phyloP scores from a whole-genome alignment of 345 rosid genomes.

The Alliaria petiolata region DNA sequence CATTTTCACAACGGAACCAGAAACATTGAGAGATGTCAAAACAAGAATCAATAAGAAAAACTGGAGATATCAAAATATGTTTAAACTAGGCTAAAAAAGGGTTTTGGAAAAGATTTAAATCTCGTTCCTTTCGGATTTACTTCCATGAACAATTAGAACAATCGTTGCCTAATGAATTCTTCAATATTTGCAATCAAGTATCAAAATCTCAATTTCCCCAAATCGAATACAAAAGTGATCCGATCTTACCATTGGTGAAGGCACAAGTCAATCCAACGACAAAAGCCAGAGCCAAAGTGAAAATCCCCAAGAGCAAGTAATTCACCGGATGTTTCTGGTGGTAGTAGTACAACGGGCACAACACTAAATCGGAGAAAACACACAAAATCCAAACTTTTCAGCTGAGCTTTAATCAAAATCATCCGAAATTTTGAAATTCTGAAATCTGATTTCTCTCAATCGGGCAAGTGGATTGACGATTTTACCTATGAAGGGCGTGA shows the following conservation, averaged over 20 bases:
- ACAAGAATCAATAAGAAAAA: background rate
- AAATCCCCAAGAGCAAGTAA: constrained; percentile 62
- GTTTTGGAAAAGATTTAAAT: too few species aligned
- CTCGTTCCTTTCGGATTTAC: too few species aligned
- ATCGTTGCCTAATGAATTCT: too few species aligned
- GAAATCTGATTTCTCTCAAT: background rate
- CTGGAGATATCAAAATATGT: background rate
- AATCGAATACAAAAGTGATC: background rate
- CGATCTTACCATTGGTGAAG: constrained; percentile 53
- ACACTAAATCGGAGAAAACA: constrained; percentile 31
- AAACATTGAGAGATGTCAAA: background rate
- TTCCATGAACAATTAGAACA: too few species aligned
- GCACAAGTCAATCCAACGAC: constrained; percentile 77
- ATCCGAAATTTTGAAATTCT: background rate
- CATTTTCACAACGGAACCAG: background rate
- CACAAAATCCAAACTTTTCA: background rate
- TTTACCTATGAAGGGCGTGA: constrained; percentile 60
- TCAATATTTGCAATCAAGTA: too few species aligned
- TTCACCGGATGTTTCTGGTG: constrained; percentile 84
- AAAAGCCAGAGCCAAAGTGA: constrained; percentile 58
- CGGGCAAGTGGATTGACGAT: background rate
- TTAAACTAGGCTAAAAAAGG: background rate
- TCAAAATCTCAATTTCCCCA: too few species aligned
- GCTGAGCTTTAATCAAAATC: background rate
- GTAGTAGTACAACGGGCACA: constrained; percentile 77